Percentiles rank a stretch among this genome's conserved stretches.
These are phyloP conservation scores for Pseudocercospora macadamiae DNA, from an alignment of 2,329 filamentous ascomycete species.

Conservation along the genomic window DNA sequence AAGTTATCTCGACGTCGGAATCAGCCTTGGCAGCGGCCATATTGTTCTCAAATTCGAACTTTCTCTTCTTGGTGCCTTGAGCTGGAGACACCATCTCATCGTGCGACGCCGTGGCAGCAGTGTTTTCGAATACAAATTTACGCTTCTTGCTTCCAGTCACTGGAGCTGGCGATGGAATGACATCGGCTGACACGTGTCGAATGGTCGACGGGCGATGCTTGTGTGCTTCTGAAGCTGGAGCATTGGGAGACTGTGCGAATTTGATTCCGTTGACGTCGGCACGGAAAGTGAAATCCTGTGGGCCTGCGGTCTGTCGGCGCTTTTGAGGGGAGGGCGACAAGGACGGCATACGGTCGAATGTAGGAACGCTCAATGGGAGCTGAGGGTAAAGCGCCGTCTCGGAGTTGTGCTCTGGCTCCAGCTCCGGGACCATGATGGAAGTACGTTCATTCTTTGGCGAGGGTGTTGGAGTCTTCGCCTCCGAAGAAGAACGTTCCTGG, in stretches of 20 bases:
- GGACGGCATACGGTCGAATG: slow-evolving; percentile 22
- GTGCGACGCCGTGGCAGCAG: slow-evolving; percentile 32
- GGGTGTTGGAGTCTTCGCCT: slow-evolving; percentile 35
- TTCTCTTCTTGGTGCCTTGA: slow-evolving; percentile 19
- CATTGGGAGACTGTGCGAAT: slow-evolving; percentile 45
- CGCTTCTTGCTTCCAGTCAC: slow-evolving; percentile 45
- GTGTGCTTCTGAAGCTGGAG: slow-evolving; percentile 28
- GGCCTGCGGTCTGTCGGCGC: slow-evolving; percentile 39
- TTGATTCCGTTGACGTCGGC: slow-evolving; percentile 46
- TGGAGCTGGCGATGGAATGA: slow-evolving; percentile 18
- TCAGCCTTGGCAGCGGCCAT: slow-evolving; percentile 7
- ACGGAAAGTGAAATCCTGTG: slow-evolving; percentile 54
- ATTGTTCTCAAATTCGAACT: slow-evolving; percentile 23
- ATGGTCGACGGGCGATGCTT: slow-evolving; percentile 45
- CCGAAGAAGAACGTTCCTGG: slow-evolving; percentile 25
- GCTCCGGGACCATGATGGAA: slow-evolving; percentile 7
- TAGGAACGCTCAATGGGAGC: slow-evolving; percentile 24
- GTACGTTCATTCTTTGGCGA: slow-evolving; percentile 24
- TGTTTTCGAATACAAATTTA: slow-evolving; percentile 44
- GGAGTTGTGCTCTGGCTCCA: slow-evolving; percentile 7
- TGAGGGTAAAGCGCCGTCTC: slow-evolving; percentile 9
- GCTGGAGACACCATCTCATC: slow-evolving; percentile 42
- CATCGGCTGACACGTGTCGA: slow-evolving; percentile 47
- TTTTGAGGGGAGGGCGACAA: slow-evolving; percentile 39
- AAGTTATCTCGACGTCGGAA: slow-evolving; percentile 24